Base-by-base conservation (phyloP, 345 rosid species). In the Melaleuca alternifolia region DNA sequence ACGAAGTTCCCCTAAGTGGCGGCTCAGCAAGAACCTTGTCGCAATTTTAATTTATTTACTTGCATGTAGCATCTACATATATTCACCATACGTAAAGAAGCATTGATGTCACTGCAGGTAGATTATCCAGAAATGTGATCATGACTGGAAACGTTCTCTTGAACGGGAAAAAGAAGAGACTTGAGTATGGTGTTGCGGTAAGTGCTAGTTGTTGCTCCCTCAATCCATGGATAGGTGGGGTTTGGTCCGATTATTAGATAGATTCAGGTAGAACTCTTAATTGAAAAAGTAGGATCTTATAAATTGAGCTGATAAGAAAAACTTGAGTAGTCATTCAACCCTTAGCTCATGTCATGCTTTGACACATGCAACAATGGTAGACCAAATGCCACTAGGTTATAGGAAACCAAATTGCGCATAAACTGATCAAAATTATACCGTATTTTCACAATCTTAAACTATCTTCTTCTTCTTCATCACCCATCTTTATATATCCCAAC, bases 61-160 rank as follows among this genome's bases (percentile, higher is more conserved):
- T 10, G 79, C 79, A 33, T 18, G 26, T 16, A 37, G 48, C 81
- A 18, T 85, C 12, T 54, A n/a, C 23, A n/a, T 28, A 57, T 52
- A 10, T 82, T 44, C 18, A 48, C 71, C 15, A 33, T n/a, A 77
- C 30, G 20, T 56, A 13, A 87, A 51, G 24, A 4, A 71, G 11
- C 20, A n/a, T 50, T 83, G 82, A 54, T 85, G 13, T 56, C 56
- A 83, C 51, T 62, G 82, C 97, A 97, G 99, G 99, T 86, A 94
- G 99, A 89, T 96, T 97, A 28, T 95, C 99, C 57, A 95, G 97
- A 89, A 93, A 93, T 86, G 99, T 95, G 89, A 87, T 96, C 61
- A 97, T 95, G 99, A 95, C 98, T n/a, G 99, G 99, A 84, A 92
- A 90, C 89, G 94, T 97, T 82, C 95, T 95, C 85, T 87, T 96